Base-by-base conservation (phyloP, 768 basidiomycete species). In the Boletus sp. region DNA sequence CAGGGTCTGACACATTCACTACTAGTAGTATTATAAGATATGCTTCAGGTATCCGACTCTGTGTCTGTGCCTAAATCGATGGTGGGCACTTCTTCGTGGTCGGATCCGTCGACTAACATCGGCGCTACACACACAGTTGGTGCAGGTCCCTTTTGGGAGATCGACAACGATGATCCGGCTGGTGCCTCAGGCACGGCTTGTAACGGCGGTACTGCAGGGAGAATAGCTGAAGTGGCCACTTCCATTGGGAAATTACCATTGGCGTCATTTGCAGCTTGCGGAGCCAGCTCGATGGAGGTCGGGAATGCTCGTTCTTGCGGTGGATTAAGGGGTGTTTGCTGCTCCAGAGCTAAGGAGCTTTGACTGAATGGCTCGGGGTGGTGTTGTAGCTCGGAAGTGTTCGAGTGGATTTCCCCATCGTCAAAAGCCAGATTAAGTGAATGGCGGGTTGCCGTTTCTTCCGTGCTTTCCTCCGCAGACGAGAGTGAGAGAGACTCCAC, bases 31-130 rank as follows among this genome's bases (percentile, higher is more conserved):
- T 27, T 46, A 8, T 35, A 27, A 14, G 7, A 7, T n/a, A 30
- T 49, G 8, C 19, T 21, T 59, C 53, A 70, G 32, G 37, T 47
- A 39, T 92, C 91, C 5, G 89, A 88, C 68, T 93, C 90, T 1
- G 90, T 92, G 38, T 79, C 83, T 1, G 90, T 92, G 38, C 78
- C 83, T 75, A 90, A 74, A 65, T 92, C 80, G 35, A 94, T 91
- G 11, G 75, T 64, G 3, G 91, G 91, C 76, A 94, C 84, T 56
- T 85, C 85, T 57, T 88, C 86, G n/a, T 79, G 79, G 14, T 89
- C 86, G 4, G 83, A 74, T n/a, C 74, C 73, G n/a, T 69, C 69
- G 41, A 65, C 48, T 27, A 44, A 21, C 62, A 66, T 64, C 11
- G 59, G 47, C 8, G 47, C 51, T 34, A 30, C 23, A 8, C 35